phyloP scores from a whole-genome alignment of 1,284 basidiomycete genomes.

The Salmacisia buchloeana region DNA sequence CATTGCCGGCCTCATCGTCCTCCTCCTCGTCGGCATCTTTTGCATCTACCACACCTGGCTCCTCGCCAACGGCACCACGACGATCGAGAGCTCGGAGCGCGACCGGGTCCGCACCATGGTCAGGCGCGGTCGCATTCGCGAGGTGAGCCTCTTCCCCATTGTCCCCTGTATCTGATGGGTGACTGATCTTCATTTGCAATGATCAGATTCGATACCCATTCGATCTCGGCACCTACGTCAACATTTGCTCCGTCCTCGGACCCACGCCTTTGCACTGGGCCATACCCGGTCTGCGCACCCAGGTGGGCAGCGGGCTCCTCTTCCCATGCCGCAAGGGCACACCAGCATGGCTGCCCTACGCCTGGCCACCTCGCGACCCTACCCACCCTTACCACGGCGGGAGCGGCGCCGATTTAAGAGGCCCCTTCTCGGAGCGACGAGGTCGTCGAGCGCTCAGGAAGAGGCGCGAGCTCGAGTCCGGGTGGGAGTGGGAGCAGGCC shows the following conservation, averaged over 20 bases:
- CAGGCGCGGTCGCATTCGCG: conserved; percentile 74
- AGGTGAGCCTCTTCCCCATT: conserved; percentile 56
- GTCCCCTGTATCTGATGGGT: not conserved
- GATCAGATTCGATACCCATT: not conserved
- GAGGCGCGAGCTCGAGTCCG: not conserved
- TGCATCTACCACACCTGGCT: conserved; percentile 83
- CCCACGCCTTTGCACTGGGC: not conserved
- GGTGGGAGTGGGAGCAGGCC: conserved; percentile 2
- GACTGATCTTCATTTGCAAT: not conserved
- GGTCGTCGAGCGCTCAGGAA: not conserved
- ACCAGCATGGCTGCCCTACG: not conserved
- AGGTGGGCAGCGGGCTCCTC: not conserved
- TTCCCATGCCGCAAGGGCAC: not conserved
- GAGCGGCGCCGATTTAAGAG: not conserved
- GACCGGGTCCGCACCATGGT: conserved; percentile 83
- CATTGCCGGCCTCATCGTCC: conserved; percentile 74
- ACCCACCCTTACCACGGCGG: not conserved
- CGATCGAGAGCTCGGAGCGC: conserved; percentile 96
- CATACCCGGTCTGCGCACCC: not conserved
- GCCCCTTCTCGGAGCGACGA: too few relatives aligned
- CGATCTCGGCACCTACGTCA: not conserved
- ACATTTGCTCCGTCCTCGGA: conserved; percentile 4
- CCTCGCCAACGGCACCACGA: conserved; percentile 78
- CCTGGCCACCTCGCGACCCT: conserved; percentile 2
- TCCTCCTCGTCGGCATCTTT: conserved; percentile 68